A percentile compares a stretch with the other conserved stretches of the same genome.
Evolutionary conservation across 1,139 yeast species (phyloP).

Genomic region (Geotrichum australiense): DNA sequence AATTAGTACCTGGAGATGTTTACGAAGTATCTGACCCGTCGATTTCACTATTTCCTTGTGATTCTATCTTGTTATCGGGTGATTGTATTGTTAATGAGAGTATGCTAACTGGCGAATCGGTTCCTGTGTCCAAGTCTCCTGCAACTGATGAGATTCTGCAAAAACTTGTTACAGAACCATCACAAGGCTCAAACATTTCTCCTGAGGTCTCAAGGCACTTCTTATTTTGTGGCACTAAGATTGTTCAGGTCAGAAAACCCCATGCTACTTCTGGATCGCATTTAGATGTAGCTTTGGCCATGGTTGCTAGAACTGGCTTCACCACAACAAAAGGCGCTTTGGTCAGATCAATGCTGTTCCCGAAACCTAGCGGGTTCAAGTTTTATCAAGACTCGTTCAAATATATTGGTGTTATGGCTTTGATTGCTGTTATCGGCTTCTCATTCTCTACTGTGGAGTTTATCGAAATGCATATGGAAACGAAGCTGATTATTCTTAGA

Average conservation of each 20-base stretch:
- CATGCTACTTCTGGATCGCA: slow-evolving; percentile 30
- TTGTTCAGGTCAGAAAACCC: slow-evolving; percentile 71
- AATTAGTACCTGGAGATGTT: slow-evolving; percentile 92
- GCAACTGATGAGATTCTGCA: slow-evolving; percentile 58
- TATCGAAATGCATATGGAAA: slow-evolving; percentile 64
- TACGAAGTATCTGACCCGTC: slow-evolving; percentile 88
- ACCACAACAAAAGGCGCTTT: slow-evolving; percentile 94
- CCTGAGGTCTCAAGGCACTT: slow-evolving; percentile 65
- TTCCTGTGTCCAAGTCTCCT: slow-evolving; percentile 78
- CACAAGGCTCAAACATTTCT: slow-evolving; percentile 47
- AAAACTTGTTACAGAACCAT: slow-evolving; percentile 34
- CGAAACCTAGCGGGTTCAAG: slow-evolving; percentile 89
- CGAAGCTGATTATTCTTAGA: slow-evolving; percentile 65
- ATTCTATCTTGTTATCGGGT: slow-evolving; percentile 77
- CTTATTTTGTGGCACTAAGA: slow-evolving; percentile 80
- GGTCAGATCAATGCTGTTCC: slow-evolving; percentile 91
- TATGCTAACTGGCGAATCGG: slow-evolving; percentile 96
- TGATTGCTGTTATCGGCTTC: slow-evolving; percentile 80
- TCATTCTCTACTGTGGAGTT: slow-evolving; percentile 77
- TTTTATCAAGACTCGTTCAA: slow-evolving; percentile 91
- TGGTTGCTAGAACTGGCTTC: slow-evolving; percentile 86
- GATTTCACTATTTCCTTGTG: slow-evolving; percentile 71
- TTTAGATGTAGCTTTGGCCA: slow-evolving; percentile 66
- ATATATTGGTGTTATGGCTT: slow-evolving; percentile 89
- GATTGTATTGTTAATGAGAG: slow-evolving; percentile 93